A percentile compares a stretch with the other conserved stretches of the same genome.
Conservation (phyloP, 306 rosid genomes). For the Vigna nakashimae region DNA sequence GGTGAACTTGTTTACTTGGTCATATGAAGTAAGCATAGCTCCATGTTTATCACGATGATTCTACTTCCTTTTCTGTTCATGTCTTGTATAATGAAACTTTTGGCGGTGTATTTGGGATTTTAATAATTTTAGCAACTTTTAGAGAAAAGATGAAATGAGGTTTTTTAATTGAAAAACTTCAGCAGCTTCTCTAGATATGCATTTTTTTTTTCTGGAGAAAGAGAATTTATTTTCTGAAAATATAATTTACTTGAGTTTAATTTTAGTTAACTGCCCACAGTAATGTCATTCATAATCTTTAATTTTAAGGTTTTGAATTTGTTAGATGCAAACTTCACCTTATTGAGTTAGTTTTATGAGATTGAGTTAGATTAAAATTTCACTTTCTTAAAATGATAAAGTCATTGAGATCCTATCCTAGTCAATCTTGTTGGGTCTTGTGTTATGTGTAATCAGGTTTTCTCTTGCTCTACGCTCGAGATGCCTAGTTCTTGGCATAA, state of each 20-base stretch:
- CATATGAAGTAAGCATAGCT: slow-evolving; percentile 7
- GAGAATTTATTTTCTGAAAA: slow-evolving; percentile 16
- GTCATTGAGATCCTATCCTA: no score
- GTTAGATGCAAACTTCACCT: no score
- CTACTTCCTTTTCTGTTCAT: neutral
- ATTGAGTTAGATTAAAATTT: no score
- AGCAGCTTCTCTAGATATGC: neutral
- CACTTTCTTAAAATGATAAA: no score
- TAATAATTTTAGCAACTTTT: neutral
- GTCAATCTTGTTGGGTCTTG: no score
- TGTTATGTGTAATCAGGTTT: no score
- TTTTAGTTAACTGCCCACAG: slow-evolving; percentile 16
- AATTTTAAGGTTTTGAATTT: slow-evolving; percentile 25
- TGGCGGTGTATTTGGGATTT: neutral
- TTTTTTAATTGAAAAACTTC: slow-evolving; percentile 21
- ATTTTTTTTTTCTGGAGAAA: slow-evolving; percentile 15
- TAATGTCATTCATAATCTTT: slow-evolving; percentile 3
- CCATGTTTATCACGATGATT: neutral
- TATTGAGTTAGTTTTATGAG: no score
- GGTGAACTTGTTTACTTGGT: slow-evolving; percentile 22
- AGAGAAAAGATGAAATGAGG: neutral
- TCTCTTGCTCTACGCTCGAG: no score
- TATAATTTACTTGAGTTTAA: slow-evolving; percentile 3
- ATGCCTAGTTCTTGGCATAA: no score
- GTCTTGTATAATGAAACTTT: slow-evolving; percentile 10